phyloP scores from a whole-genome alignment of 1,139 yeast species.

The Hyphopichia khmerensis region DNA sequence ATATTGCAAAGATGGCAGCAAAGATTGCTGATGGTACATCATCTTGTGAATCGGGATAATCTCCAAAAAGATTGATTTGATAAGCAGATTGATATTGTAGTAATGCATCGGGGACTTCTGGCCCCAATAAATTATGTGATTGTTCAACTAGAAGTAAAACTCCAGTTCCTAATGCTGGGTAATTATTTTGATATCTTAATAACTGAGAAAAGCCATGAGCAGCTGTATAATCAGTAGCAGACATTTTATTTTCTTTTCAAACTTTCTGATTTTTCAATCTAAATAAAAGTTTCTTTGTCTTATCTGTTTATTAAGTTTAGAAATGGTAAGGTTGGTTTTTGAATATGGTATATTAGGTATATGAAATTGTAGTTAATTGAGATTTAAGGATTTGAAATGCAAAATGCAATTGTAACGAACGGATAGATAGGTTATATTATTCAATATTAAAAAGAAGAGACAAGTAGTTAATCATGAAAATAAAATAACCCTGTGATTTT shows the following conservation, averaged over 20 bases:
- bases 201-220: slow-evolving; percentile 33
- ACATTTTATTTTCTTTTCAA: neutral
- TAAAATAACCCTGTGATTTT: too few species aligned
- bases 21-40: slow-evolving; percentile 64
- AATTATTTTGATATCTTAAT: slow-evolving; percentile 28
- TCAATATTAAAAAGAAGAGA: too few species aligned
- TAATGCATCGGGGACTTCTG: slow-evolving; percentile 35
- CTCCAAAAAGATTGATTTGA: slow-evolving; percentile 63
- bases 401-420: too few species aligned
- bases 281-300: too few species aligned
- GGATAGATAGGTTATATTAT: too few species aligned
- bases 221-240: slow-evolving; percentile 14
- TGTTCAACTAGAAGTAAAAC: slow-evolving; percentile 31
- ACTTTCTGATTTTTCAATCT: neutral
- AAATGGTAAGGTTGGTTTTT: too few species aligned
- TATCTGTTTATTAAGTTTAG: too few species aligned
- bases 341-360: too few species aligned
- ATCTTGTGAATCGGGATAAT: slow-evolving; percentile 58
- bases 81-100: slow-evolving; percentile 31
- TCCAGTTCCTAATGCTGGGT: slow-evolving; percentile 56
- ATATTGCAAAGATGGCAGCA: slow-evolving; percentile 50
- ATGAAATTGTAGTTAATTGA: too few species aligned
- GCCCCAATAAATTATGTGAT: slow-evolving; percentile 25
- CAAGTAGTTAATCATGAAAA: too few species aligned
- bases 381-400: too few species aligned